Base-by-base conservation (phyloP, 768 basidiomycete genomes). In the Lentinula detonsa region DNA sequence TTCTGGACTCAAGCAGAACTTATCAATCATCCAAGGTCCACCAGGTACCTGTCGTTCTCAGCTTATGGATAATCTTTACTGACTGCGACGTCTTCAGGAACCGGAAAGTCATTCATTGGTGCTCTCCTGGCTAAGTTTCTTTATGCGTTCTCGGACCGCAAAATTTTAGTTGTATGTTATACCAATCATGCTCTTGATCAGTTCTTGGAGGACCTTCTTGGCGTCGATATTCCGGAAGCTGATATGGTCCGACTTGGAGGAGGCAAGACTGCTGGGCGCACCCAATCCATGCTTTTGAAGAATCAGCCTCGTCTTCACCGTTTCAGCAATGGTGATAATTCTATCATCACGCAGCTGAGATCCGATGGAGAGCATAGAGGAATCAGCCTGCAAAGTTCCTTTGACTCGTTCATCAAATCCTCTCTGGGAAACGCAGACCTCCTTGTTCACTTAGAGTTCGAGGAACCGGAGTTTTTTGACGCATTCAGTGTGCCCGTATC, bases 171-270 rank as follows among this genome's bases (percentile, higher is more conserved):
- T 1, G 84, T 87, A 16, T 88, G 87, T 64, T 89, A 83, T 63
- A 90, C 88, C 1, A 90, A 90, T 61, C 88, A 90, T 49, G 88
- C 88, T 0, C 78, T 90, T 0, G 88, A 90, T 62, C 83, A 88
- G 55, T 85, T 90, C 59, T 75, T 90, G 4, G 81, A 83, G 23
- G 82, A 85, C 57, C 78, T 90, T 2, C 67, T 89, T 2, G 75
- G 77, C 18, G 84, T 85, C 34, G 86, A 85, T 0, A 87, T 90
- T 3, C 78, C 81, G 1, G 46, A 62, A 0, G 9, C 48, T 0
- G 74, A 69, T 34, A 81, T 90, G 57, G 81, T 88, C 35, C 80
- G 88, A 0, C 72, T 90, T 0, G 81, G 81, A 5, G 50, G 50
- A 34, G 80, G 87, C 9, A 87, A 87, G 62, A 78, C 80, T 0